Evolutionary conservation across 1,284 basidiomycete genomes (phyloP).

Genomic region (Puccinia novopanici): DNA sequence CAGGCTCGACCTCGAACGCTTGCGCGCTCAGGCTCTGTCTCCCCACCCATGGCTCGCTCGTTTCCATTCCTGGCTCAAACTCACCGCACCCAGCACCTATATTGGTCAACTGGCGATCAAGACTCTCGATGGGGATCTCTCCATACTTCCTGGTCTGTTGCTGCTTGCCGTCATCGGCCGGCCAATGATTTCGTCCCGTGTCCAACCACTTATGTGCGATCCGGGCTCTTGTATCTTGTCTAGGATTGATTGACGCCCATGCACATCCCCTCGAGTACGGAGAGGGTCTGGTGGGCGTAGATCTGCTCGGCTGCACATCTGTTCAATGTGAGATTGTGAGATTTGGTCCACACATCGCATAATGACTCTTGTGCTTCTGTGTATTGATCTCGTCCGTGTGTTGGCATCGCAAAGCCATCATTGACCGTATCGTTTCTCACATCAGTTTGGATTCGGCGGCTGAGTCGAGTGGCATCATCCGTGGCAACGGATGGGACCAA

Average conservation of each 20-base stretch:
- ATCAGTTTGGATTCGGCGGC: constrained; percentile 51
- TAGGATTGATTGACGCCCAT: constrained; percentile 56
- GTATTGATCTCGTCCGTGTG: no score
- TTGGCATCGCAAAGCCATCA: constrained; percentile 44
- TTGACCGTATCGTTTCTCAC: constrained; percentile 53
- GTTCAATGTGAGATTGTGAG: constrained; percentile 38
- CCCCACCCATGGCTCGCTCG: not conserved
- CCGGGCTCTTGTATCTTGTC: not conserved
- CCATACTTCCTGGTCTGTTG: constrained; percentile 18
- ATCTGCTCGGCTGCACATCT: constrained; percentile 55
- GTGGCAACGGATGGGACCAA: constrained; percentile 57
- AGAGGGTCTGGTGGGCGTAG: constrained; percentile 54
- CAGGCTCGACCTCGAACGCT: not conserved
- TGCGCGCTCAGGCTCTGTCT: not conserved
- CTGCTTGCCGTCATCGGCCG: not conserved
- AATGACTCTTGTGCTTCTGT: no score
- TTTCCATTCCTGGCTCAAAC: not conserved
- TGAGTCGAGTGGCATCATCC: constrained; percentile 53
- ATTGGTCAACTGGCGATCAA: not conserved
- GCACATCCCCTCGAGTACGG: constrained; percentile 57
- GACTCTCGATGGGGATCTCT: constrained; percentile 2
- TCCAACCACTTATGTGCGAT: no score
- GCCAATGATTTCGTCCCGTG: not conserved
- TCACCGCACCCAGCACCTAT: not conserved
- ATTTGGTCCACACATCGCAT: not conserved